Evolutionary conservation across 2,329 filamentous ascomycete genomes (phyloP), one percentile per base, ranked within the genome.

Genomic region (Daldinia eschscholtzii): DNA sequence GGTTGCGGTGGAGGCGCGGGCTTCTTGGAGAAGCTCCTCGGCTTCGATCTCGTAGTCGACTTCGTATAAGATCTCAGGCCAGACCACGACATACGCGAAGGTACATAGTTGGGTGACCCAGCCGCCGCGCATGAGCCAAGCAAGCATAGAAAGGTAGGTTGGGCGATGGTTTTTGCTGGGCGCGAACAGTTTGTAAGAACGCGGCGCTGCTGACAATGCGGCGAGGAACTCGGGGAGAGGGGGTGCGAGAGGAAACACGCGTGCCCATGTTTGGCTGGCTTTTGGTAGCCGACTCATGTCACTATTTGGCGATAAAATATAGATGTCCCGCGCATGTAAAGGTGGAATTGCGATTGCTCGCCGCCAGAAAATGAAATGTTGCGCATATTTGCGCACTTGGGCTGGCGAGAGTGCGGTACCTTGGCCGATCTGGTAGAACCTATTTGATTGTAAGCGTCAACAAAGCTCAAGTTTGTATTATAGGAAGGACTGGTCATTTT

Each of bases 301-400:
- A 68, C 93, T 94, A 78, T 97, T 97, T 0, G 95, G 94, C 1
- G 93, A 97, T 30, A 98, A 88, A 37, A 98, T 92, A 79, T 98
- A 99, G 10, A 91, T 92, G 78, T 98, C 94, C 55, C 94, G 88
- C 48, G 92, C 92, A 76, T 98, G 94, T 5, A 99, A 87, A 0
- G 96, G 96, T 4, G 93, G 92, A 44, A 98, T 95, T 15, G 95
- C 92, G 67, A 97, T 92, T 53, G 95, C 96, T 64, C 94, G 91
- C 26, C 96, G 91, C 94, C 95, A 98, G 81, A 97, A 97, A 68
- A 98, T 94, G 70, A 99, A 91, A 81, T 98, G 96, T 65, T 93
- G 92, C 9, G 94, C 94, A 70, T 97, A 92, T 73, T 93, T 91
- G 70, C 95, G 91, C 70, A 98, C 91, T 73, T 97, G 93, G 35